A percentile compares a stretch with the other conserved stretches of the same genome.
phyloP scores from a whole-genome alignment of 176 grass and related monocot species.

The Tillandsia leiboldiana region DNA sequence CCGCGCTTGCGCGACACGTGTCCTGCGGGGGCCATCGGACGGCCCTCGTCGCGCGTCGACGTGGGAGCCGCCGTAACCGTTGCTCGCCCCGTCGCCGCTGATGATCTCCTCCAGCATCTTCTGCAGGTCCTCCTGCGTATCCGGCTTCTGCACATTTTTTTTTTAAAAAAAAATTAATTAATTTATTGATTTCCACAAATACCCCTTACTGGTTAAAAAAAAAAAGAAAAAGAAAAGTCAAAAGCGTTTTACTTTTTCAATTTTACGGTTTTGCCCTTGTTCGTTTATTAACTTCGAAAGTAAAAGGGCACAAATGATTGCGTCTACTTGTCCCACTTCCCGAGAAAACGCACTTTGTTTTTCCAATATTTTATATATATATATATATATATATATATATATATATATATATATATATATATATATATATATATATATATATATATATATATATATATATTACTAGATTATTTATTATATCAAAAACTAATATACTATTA shows the following conservation, averaged over 20 bases:
- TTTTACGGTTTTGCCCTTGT: background rate
- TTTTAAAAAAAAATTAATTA: background rate
- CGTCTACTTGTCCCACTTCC: too few species aligned
- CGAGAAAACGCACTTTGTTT: too few species aligned
- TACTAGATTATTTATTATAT: too few species aligned
- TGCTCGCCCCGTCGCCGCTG: conserved; percentile 25
- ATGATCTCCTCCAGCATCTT: conserved; percentile 85
- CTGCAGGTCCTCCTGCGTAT: conserved; percentile 86
- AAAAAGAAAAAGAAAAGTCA: background rate
- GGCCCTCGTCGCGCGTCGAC: conserved; percentile 14
- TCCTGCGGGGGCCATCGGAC: conserved; percentile 31
- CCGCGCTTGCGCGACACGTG: conserved; percentile 42
- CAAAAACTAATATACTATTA: too few species aligned
- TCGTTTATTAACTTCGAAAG: too few species aligned
- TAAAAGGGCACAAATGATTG: too few species aligned
- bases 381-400: too few species aligned
- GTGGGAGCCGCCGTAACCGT: background rate
- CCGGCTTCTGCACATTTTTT: conserved; percentile 46
- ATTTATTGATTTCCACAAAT: background rate
- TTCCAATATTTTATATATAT: too few species aligned
- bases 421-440: too few species aligned
- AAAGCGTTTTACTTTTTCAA: too few species aligned
- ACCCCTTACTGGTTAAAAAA: background rate
- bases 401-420: too few species aligned
- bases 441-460: too few species aligned